A percentile compares a stretch with the other conserved stretches of the same genome.
phyloP scores from a whole-genome alignment of 225 moss, liverwort and hornwort genomes.

The Antitrichia curtipendula region DNA sequence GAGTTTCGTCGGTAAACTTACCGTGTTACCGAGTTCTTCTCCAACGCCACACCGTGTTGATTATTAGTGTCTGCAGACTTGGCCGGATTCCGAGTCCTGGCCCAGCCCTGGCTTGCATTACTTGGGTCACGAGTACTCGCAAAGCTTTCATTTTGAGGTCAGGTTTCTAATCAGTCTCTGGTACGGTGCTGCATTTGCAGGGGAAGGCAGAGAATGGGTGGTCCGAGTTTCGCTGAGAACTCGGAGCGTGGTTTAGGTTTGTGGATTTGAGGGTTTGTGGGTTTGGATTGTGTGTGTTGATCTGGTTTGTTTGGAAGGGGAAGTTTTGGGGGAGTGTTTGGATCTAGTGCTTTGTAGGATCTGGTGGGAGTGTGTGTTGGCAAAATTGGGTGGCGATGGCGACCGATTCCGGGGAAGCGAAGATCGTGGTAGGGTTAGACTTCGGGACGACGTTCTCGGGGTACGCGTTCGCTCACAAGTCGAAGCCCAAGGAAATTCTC shows the following conservation, averaged over 20 bases:
- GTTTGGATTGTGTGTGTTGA: neutral
- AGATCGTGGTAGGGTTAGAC: conserved; percentile 46
- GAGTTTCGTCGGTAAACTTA: neutral
- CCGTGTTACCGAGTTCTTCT: neutral
- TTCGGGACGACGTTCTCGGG: conserved; percentile 54
- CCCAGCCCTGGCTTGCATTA: neutral
- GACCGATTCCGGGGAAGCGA: conserved; percentile 1
- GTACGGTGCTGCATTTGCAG: neutral
- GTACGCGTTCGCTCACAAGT: conserved; percentile 36
- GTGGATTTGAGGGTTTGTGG: neutral
- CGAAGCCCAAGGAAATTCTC: conserved; percentile 21
- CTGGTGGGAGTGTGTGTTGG: neutral
- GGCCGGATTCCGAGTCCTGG: neutral
- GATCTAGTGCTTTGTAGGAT: neutral
- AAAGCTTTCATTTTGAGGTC: neutral
- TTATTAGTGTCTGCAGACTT: neutral
- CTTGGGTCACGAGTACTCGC: neutral
- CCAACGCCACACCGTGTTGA: neutral
- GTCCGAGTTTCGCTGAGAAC: neutral
- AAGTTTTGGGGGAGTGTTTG: neutral
- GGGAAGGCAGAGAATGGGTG: neutral
- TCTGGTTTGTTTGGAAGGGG: neutral
- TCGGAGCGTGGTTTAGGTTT: neutral
- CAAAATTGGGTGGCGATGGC: neutral
- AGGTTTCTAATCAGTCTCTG: neutral